Percentiles rank a stretch among this genome's conserved stretches.
Evolutionary conservation across 139 green algal species (phyloP).

Genomic region (Chlorella sp.): DNA sequence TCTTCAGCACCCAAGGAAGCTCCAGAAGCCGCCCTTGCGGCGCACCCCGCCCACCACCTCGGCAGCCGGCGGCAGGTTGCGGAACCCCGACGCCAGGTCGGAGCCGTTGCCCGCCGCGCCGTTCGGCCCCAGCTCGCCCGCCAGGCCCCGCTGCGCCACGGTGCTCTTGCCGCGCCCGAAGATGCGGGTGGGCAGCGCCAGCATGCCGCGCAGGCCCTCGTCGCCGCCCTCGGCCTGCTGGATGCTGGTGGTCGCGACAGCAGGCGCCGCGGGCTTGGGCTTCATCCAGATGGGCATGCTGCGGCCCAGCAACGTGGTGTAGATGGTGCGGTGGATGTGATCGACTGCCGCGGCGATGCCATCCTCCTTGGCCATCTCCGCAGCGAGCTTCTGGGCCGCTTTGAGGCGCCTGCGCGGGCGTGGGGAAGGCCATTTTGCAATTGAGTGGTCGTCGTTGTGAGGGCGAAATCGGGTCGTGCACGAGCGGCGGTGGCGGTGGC

Average conservation of each 20-base stretch:
- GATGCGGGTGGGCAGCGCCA: not conserved
- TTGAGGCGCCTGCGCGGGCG: not conserved
- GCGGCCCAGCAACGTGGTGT: conserved; percentile 7
- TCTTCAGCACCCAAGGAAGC: no score
- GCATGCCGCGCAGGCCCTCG: not conserved
- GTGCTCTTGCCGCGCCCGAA: not conserved
- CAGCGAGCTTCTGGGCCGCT: conserved; percentile 1
- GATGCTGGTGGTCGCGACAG: not conserved
- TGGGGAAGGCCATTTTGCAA: no score
- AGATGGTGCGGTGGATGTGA: conserved; percentile 30
- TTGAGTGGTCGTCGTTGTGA: no score
- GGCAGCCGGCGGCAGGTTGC: no score
- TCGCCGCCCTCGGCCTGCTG: not conserved
- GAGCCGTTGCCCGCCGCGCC: no score
- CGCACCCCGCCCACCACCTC: no score
- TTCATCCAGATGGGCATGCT: not conserved
- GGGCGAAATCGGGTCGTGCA: no score
- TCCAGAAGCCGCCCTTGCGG: no score
- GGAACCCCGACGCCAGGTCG: no score
- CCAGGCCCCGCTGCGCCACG: no score
- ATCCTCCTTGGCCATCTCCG: conserved; percentile 26
- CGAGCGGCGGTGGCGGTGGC: no score
- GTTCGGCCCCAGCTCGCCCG: no score
- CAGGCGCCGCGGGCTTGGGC: not conserved
- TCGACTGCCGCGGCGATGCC: conserved; percentile 20